Evolutionary conservation across 345 rosid species (phyloP).

Genomic region (Pugionium dolabratum): DNA sequence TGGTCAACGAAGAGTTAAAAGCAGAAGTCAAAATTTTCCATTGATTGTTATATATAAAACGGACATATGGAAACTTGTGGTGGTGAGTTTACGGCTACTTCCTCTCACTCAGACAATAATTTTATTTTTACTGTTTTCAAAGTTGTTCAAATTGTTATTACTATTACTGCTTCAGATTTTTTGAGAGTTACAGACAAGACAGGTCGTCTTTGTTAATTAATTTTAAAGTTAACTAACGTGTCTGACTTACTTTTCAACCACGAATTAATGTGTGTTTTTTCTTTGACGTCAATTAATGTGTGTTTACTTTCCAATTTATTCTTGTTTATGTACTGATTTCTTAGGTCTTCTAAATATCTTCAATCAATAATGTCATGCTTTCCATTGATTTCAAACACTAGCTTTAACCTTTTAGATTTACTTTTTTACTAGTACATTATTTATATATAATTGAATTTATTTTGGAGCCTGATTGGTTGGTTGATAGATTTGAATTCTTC

Average conservation of each 20-base stretch:
- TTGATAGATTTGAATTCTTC: background rate
- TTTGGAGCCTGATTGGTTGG: conserved; percentile 22
- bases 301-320: conserved; percentile 26
- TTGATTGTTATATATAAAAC: conserved; percentile 26
- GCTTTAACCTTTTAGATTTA: conserved; percentile 2
- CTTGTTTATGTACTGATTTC: conserved; percentile 12
- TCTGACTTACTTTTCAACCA: conserved; percentile 27
- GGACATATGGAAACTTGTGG: conserved; percentile 19
- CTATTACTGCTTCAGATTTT: conserved; percentile 35
- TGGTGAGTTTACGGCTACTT: conserved; percentile 32
- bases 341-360: conserved; percentile 1
- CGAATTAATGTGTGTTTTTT: too few relatives aligned
- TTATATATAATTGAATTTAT: background rate
- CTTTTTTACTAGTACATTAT: background rate
- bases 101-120: conserved; percentile 12
- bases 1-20: conserved; percentile 34
- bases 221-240: conserved; percentile 27
- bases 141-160: conserved; percentile 32
- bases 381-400: conserved; percentile 9
- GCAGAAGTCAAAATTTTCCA: conserved; percentile 7
- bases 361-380: conserved; percentile 30
- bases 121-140: conserved; percentile 15
- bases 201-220: conserved; percentile 30
- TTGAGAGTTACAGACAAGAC: conserved; percentile 35
- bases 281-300: too few relatives aligned